Evolutionary conservation across 2,329 filamentous ascomycete species (phyloP), one percentile per base, ranked within the genome.

Genomic region (Alternaria hordeiaustralica): DNA sequence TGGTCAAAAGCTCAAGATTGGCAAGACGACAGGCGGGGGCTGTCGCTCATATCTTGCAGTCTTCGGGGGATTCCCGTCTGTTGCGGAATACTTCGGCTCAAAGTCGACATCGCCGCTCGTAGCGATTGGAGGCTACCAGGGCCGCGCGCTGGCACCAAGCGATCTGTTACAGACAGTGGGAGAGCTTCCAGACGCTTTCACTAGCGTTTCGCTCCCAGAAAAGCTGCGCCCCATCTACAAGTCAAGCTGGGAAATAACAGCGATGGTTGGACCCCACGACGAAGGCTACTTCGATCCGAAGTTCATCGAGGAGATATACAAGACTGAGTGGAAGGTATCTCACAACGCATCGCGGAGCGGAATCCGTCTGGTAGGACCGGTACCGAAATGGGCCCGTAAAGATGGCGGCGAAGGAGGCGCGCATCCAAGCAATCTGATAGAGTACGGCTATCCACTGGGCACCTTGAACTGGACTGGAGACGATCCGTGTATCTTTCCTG

Each of bases 321-420:
- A 78, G 6, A 86, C 84, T 0, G 77, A 82, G n/a, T 89, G 87
- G 86, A 87, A 86, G 53, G 81, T 90, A 2, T 87, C 85, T 0
- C 88, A 90, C 68, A 90, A 90, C 62, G 84, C 86, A 1, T 86
- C 85, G 12, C 81, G 89, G 60, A 87, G 84, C 44, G 89, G 87
- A 0, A 87, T 90, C 25, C 83, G 88, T 7, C 81, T 91, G 0
- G 76, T 88, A 2, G 88, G 88, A 0, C 87, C 88, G 0, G 82
- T 84, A 1, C 87, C 87, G 0, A 83, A 85, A 65, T 91, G 86
- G 85, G 86, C 87, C 13, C 81, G 89, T 7, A 74, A 83, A 30
- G 84, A 87, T 66, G 89, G 88, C 11, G 89, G 88, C 0, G 88
- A 89, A 64, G 89, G 87, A 8, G 89, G 89, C 11, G 83, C 86